Percentiles rank a stretch among this genome's conserved stretches.
These are phyloP conservation scores for Pestalotiopsis sp. DNA, from an alignment of 2,329 filamentous ascomycete genomes.

Conservation along the genomic window DNA sequence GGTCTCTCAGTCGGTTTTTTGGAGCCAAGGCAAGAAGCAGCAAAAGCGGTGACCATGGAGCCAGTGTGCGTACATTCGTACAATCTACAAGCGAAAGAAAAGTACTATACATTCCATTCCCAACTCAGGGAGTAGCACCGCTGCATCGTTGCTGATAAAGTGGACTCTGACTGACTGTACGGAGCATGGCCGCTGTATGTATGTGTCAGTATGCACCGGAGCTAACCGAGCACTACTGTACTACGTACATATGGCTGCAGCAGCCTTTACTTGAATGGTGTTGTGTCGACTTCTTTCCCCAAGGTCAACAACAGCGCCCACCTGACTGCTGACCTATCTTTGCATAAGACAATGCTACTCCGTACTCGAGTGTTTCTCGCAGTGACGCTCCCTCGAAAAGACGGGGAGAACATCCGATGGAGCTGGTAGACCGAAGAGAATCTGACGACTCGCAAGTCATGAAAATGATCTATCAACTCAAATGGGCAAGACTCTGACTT, in stretches of 20 bases:
- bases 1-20: too few relatives aligned
- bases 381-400: too few relatives aligned
- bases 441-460: neutral
- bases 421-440: neutral
- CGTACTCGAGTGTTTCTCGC: too few relatives aligned
- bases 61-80: neutral
- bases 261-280: neutral
- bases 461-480: neutral
- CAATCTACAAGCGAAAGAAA: neutral
- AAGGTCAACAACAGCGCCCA: neutral
- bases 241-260: neutral
- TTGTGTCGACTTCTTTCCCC: neutral
- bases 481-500: neutral
- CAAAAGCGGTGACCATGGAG: neutral
- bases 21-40: neutral
- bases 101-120: neutral
- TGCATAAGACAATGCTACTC: neutral
- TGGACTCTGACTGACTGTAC: neutral
- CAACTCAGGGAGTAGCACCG: neutral
- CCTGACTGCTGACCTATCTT: neutral
- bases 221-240: neutral
- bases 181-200: neutral
- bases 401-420: too few relatives aligned
- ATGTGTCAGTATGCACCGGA: neutral
- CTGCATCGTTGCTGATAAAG: too few relatives aligned